These are phyloP conservation scores for Podospora appendiculata DNA, from an alignment of 495 filamentous ascomycete genomes.

Conservation along the genomic window DNA sequence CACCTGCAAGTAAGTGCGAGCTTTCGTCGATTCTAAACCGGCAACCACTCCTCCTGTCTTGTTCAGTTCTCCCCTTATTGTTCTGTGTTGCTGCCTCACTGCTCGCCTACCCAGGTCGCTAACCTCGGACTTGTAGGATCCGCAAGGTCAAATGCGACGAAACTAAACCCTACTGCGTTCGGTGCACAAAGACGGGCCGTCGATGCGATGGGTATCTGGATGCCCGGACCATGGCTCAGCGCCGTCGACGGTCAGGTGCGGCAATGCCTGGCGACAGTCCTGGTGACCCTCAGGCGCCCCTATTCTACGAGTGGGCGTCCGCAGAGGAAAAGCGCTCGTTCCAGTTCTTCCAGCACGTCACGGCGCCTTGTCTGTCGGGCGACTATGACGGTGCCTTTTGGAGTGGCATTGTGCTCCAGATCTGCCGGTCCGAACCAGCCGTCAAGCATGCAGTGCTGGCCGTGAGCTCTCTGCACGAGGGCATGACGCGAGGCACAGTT, in stretches of 20 bases:
- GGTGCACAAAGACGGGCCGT: conserved; percentile 38
- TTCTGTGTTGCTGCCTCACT: no score
- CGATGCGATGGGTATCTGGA: conserved; percentile 37
- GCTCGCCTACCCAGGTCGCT: neutral
- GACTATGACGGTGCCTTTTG: conserved; percentile 49
- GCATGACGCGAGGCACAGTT: conserved; percentile 17
- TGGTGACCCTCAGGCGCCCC: no score
- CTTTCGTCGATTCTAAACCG: neutral
- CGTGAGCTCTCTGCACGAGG: conserved; percentile 48
- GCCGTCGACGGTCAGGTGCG: conserved; percentile 17
- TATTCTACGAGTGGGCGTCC: conserved; percentile 20
- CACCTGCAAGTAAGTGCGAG: conserved; percentile 27
- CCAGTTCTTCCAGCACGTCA: conserved; percentile 44
- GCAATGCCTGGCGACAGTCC: no score
- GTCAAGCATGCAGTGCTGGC: conserved; percentile 53
- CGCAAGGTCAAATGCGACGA: conserved; percentile 40
- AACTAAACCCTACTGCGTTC: conserved; percentile 32
- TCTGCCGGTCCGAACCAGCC: conserved; percentile 48
- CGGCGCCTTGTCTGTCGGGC: conserved; percentile 40
- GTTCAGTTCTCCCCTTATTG: no score
- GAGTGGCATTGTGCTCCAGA: conserved; percentile 47
- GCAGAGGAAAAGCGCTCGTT: conserved; percentile 35
- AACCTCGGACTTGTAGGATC: conserved; percentile 17
- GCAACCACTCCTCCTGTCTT: no score
- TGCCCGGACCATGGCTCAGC: conserved; percentile 19